Evolutionary conservation across 139 green algal genomes (phyloP).

Genomic region (Gonium pectorale): DNA sequence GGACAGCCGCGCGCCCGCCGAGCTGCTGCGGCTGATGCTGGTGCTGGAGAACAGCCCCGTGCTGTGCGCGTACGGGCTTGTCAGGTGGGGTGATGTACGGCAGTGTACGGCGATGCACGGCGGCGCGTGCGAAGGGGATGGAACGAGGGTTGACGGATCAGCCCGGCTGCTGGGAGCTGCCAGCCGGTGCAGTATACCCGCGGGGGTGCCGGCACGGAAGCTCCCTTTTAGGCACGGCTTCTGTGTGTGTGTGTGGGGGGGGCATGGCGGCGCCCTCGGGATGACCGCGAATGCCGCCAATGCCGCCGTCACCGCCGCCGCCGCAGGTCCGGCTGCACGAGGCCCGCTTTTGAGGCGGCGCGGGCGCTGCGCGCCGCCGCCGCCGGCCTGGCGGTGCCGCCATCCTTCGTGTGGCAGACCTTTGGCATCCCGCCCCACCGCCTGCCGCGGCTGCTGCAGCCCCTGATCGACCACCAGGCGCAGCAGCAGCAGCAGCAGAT

Average conservation of each 20-base stretch:
- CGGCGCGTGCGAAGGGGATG: too few relatives aligned
- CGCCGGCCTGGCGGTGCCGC: background rate
- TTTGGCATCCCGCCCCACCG: background rate
- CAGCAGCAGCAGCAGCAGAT: background rate
- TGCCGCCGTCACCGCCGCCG: too few relatives aligned
- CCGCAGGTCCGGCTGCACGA: background rate
- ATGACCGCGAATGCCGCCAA: too few relatives aligned
- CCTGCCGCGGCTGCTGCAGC: constrained; percentile 15
- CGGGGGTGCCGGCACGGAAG: too few relatives aligned
- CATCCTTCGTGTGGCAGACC: constrained; percentile 15
- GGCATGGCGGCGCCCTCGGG: too few relatives aligned
- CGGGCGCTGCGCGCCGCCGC: background rate
- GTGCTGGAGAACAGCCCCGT: constrained; percentile 71
- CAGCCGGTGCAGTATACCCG: too few relatives aligned
- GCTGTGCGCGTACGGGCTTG: constrained; percentile 70
- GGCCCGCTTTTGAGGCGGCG: background rate
- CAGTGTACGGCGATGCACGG: too few relatives aligned
- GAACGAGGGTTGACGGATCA: background rate
- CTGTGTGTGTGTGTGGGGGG: too few relatives aligned
- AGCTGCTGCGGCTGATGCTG: constrained; percentile 56
- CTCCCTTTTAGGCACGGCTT: too few relatives aligned
- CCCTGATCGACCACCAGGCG: background rate
- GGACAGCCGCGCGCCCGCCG: background rate
- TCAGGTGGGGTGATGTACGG: constrained; percentile 12
- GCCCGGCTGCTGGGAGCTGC: too few relatives aligned